These are phyloP conservation scores for Trichoderma koningii DNA, from an alignment of 2,329 filamentous ascomycete species.

Conservation along the genomic window DNA sequence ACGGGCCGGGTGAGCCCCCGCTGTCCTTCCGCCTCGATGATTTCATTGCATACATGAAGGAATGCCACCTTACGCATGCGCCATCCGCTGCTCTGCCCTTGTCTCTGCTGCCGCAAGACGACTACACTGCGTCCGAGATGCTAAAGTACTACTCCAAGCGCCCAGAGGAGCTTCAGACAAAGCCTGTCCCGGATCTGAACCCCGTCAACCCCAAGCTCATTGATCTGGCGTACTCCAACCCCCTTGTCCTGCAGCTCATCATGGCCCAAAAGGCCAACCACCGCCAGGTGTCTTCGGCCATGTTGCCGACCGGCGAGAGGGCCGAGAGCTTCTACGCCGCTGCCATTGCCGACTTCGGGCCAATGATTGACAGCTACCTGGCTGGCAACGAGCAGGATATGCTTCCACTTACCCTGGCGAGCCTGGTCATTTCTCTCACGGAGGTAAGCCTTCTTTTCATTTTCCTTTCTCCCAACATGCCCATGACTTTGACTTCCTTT, in stretches of 20 bases:
- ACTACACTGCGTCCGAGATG: constrained; percentile 46
- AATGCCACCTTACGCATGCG: neutral
- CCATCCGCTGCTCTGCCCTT: constrained; percentile 32
- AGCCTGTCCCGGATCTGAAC: constrained; percentile 49
- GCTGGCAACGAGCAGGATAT: constrained; percentile 40
- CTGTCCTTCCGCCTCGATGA: neutral
- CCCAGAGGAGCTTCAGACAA: constrained; percentile 51
- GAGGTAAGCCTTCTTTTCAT: constrained; percentile 40
- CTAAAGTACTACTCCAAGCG: constrained; percentile 49
- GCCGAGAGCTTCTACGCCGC: constrained; percentile 43
- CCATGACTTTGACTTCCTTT: neutral
- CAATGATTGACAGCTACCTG: constrained; percentile 41
- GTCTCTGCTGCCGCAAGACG: constrained; percentile 37
- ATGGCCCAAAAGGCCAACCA: constrained; percentile 49
- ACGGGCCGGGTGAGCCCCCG: neutral
- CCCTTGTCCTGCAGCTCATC: constrained; percentile 49
- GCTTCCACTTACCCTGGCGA: constrained; percentile 47
- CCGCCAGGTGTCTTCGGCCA: constrained; percentile 39
- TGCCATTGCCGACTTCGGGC: constrained; percentile 42
- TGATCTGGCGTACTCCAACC: constrained; percentile 49
- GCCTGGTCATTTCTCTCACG: constrained; percentile 50
- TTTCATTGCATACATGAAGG: neutral
- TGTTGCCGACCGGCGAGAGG: constrained; percentile 35
- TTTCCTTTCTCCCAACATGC: neutral
- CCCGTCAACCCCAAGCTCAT: constrained; percentile 50